Conservation (phyloP, 2,329 filamentous ascomycete genomes). For the Penicillium sp. region DNA sequence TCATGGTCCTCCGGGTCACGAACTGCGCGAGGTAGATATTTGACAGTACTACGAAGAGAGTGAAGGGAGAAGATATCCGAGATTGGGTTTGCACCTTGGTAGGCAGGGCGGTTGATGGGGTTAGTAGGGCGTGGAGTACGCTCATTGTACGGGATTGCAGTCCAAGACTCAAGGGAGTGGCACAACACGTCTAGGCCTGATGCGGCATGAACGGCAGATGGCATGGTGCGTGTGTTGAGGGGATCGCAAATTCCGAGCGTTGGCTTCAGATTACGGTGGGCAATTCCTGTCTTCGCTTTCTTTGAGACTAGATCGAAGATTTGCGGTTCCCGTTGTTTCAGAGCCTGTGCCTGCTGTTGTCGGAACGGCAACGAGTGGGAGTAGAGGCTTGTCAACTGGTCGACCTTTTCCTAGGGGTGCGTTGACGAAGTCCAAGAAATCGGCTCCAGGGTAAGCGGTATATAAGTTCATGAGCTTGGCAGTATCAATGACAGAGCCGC, state of each 20-base stretch:
- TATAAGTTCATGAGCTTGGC: slow-evolving; percentile 99
- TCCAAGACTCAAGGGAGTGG: slow-evolving; percentile 95
- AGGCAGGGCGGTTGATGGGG: slow-evolving; percentile 87
- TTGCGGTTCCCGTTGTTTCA: slow-evolving; percentile 94
- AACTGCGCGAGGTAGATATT: slow-evolving; percentile 88
- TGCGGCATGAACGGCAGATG: slow-evolving; percentile 85
- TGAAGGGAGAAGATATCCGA: slow-evolving; percentile 95
- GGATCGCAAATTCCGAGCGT: slow-evolving; percentile 86
- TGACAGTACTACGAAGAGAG: slow-evolving; percentile 79
- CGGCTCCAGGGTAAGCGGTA: slow-evolving; percentile 83
- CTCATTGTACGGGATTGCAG: slow-evolving; percentile 91
- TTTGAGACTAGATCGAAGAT: slow-evolving; percentile 94
- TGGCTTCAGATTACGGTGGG: slow-evolving; percentile 93
- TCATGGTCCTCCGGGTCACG: slow-evolving; percentile 87
- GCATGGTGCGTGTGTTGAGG: slow-evolving; percentile 95
- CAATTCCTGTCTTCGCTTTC: slow-evolving; percentile 92
- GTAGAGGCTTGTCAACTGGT: slow-evolving; percentile 72
- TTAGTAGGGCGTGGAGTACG: slow-evolving; percentile 82
- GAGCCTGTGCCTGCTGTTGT: slow-evolving; percentile 87
- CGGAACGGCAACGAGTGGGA: slow-evolving; percentile 79
- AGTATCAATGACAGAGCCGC: slow-evolving; percentile 95
- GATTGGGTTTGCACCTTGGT: slow-evolving; percentile 97
- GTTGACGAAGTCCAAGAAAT: slow-evolving; percentile 97
- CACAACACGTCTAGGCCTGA: slow-evolving; percentile 95
- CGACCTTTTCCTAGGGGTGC: slow-evolving; percentile 85